These are phyloP conservation scores for Stromatinia cepivora DNA, from an alignment of 2,329 filamentous ascomycete species.

Conservation along the genomic window DNA sequence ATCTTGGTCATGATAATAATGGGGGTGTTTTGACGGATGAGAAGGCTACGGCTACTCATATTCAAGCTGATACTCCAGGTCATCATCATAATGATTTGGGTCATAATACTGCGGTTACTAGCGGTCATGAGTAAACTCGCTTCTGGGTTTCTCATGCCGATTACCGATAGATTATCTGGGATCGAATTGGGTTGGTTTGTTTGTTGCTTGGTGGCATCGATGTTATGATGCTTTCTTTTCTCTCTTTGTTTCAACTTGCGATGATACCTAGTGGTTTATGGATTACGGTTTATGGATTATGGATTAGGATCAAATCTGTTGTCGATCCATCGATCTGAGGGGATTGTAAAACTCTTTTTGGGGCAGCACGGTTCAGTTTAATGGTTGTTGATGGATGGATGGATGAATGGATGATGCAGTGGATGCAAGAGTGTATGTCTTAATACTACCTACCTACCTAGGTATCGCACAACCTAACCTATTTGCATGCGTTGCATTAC, in stretches of 20 bases:
- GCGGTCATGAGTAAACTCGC: neutral
- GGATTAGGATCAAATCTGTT: neutral
- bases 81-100: neutral
- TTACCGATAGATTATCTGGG: neutral
- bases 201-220: neutral
- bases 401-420: neutral
- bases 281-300: neutral
- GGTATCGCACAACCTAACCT: neutral
- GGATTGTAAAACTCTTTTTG: neutral
- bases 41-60: neutral
- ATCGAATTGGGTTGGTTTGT: neutral
- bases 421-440: no score
- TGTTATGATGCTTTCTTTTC: neutral
- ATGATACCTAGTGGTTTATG: neutral
- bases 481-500: neutral
- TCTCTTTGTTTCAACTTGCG: neutral
- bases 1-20: neutral
- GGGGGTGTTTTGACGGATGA: slow-evolving; percentile 8
- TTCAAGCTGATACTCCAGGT: neutral
- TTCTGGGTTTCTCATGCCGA: neutral
- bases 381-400: neutral
- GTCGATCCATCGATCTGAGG: neutral
- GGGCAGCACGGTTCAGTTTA: neutral
- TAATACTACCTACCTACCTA: slow-evolving; percentile 6
- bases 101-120: neutral